Evolutionary conservation across 305 asterid species (phyloP).

Genomic region (Caryopteris hybrid): DNA sequence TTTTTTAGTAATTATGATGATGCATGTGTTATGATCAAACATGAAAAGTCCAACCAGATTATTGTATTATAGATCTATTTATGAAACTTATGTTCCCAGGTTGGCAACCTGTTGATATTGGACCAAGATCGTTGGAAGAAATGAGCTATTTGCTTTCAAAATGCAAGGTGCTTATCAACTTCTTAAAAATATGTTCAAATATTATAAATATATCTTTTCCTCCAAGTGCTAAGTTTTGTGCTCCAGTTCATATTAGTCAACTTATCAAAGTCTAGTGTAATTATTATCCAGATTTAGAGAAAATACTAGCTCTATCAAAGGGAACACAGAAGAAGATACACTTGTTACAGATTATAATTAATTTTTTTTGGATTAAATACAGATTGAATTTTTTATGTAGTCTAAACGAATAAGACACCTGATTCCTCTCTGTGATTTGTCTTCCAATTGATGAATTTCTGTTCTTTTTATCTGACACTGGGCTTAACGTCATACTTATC

Average conservation of each 20-base stretch:
- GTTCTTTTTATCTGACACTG: not conserved
- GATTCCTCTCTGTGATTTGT: not conserved
- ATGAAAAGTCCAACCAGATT: not conserved
- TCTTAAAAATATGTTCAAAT: not conserved
- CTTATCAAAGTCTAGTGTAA: not conserved
- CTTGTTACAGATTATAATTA: not conserved
- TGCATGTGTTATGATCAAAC: not conserved
- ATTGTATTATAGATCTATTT: not conserved
- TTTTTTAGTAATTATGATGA: not conserved
- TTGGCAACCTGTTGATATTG: slow-evolving; percentile 86
- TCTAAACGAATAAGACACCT: not conserved
- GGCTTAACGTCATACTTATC: not conserved
- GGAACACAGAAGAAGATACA: not conserved
- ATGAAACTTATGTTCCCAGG: slow-evolving; percentile 37
- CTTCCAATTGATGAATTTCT: slow-evolving; percentile 7
- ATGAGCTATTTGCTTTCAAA: slow-evolving; percentile 44
- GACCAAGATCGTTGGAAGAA: slow-evolving; percentile 70
- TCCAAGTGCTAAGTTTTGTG: not conserved
- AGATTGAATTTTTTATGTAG: not conserved
- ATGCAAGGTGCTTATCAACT: slow-evolving; percentile 54
- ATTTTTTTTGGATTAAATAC: too few species aligned
- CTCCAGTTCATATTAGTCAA: not conserved
- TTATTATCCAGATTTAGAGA: not conserved
- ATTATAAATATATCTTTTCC: not conserved
- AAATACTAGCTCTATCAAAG: not conserved